Evolutionary conservation across 352 stramenopile species (phyloP), one percentile per base, ranked within the genome.

Genomic region (Globisporangium abappressorium): DNA sequence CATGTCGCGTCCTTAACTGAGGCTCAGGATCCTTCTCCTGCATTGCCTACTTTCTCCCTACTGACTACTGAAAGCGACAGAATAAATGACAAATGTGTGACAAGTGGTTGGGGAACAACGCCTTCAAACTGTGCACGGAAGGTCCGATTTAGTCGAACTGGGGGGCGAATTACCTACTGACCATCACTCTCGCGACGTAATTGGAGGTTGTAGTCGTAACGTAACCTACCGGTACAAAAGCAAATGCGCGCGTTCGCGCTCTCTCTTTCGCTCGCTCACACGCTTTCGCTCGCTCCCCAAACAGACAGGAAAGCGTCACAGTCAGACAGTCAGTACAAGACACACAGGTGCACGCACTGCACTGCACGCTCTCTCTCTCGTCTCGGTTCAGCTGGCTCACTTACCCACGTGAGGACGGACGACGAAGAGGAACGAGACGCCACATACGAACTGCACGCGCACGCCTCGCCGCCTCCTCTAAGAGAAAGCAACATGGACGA

Each of bases 401-500:
- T 60, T 12, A 60, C 43, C 18, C 43, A 22, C 15, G 55, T 28
- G 55, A 60, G 18, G 14, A 58, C 15, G 41, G 41, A 49, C 41
- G 15, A 36, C 9, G 15, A 30, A 58, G 55, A 60, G 28, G 54
- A 24, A 41, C 22, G 54, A 33, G 15, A 59, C 54, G 54, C 54
- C 26, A 22, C 43, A 38, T 46, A 20, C 9, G 2, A 11, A 12
- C 51, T n/a, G 22, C 26, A 20, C 51, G 14, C 54, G 9, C 24
- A 11, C 28, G 54, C 26, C 8, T 41, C 15, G 12, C 24, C n/a
- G 51, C 18, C n/a, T 7, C 15, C 28, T 36, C 3, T 22, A 8
- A 56, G 18, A 20, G 18, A 43, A 33, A 20, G 30, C 20, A 65
- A 46, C 20, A 86, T 86, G 78, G 74, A 86, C 53, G 63, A 65